phyloP scores from a whole-genome alignment of 805 yeast species.

The Vanderwaltozyma verrucispora region DNA sequence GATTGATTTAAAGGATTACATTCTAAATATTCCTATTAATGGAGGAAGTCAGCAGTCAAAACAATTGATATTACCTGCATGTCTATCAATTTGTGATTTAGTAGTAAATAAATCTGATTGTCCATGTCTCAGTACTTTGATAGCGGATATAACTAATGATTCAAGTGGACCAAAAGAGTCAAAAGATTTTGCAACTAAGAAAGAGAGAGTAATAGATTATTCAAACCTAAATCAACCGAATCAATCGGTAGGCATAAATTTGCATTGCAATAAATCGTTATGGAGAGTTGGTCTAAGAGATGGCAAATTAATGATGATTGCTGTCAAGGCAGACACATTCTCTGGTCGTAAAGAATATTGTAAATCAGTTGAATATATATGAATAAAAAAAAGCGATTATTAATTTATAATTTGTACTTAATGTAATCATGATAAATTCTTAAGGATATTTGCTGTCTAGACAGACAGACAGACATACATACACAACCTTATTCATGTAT shows the following conservation, averaged over 20 bases:
- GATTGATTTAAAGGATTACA: constrained; percentile 4
- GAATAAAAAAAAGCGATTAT: not conserved
- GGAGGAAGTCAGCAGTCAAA: not conserved
- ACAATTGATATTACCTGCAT: constrained; percentile 14
- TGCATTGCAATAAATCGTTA: constrained; percentile 13
- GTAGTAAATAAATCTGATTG: constrained; percentile 10
- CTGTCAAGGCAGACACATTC: constrained; percentile 14
- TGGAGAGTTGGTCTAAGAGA: constrained; percentile 17
- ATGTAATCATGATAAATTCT: no score
- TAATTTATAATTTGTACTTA: no score
- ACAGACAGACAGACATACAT: no score
- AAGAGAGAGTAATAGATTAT: constrained; percentile 14
- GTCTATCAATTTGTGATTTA: constrained; percentile 13
- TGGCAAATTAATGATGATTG: constrained; percentile 11
- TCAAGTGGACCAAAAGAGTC: not conserved
- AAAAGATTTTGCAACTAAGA: not conserved
- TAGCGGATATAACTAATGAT: constrained; percentile 4
- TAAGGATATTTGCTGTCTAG: no score
- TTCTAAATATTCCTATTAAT: constrained; percentile 2
- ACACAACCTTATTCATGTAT: no score
- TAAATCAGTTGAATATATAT: constrained; percentile 10
- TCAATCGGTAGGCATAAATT: constrained; percentile 8
- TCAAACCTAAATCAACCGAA: constrained; percentile 3
- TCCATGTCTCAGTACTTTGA: constrained; percentile 7
- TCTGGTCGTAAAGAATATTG: constrained; percentile 10